These are phyloP conservation scores for Starmera dryadoides DNA, from an alignment of 805 yeast genomes.

Conservation along the genomic window DNA sequence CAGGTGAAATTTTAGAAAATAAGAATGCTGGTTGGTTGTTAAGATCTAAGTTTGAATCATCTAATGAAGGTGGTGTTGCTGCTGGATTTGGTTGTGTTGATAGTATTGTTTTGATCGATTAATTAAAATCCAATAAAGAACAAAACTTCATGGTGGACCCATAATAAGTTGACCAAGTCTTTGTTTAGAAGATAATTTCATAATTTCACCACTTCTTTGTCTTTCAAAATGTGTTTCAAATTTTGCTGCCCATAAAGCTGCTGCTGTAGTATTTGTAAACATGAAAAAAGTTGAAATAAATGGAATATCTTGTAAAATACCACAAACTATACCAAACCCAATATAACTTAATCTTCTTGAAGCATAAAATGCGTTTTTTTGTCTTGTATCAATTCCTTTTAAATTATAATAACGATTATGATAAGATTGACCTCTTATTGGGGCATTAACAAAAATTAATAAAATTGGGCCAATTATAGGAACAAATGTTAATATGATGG, in stretches of 20 bases:
- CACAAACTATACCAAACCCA: constrained; percentile 45
- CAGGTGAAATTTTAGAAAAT: constrained; percentile 52
- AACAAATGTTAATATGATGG: constrained; percentile 35
- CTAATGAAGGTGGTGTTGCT: constrained; percentile 98
- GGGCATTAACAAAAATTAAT: constrained; percentile 43
- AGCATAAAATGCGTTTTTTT: constrained; percentile 30
- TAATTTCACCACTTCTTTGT: background rate
- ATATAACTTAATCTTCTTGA: constrained; percentile 32
- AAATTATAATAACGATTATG: constrained; percentile 52
- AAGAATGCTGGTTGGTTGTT: constrained; percentile 77
- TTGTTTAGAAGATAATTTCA: background rate
- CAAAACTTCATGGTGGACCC: background rate
- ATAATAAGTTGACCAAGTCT: background rate
- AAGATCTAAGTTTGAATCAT: constrained; percentile 79
- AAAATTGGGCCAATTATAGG: constrained; percentile 57
- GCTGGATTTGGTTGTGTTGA: constrained; percentile 99
- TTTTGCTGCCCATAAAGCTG: constrained; percentile 56
- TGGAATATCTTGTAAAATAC: constrained; percentile 48
- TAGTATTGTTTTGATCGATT: constrained; percentile 41
- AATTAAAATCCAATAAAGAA: too few species aligned
- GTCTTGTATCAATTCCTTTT: constrained; percentile 39
- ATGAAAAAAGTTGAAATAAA: constrained; percentile 43
- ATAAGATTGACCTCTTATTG: constrained; percentile 42
- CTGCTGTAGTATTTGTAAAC: constrained; percentile 54
- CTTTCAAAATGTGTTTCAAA: constrained; percentile 17